A percentile compares a stretch with the other conserved stretches of the same genome.
These are phyloP conservation scores for Discostella pseudostelligera DNA, from an alignment of 108 stramenopile species.

Conservation along the genomic window DNA sequence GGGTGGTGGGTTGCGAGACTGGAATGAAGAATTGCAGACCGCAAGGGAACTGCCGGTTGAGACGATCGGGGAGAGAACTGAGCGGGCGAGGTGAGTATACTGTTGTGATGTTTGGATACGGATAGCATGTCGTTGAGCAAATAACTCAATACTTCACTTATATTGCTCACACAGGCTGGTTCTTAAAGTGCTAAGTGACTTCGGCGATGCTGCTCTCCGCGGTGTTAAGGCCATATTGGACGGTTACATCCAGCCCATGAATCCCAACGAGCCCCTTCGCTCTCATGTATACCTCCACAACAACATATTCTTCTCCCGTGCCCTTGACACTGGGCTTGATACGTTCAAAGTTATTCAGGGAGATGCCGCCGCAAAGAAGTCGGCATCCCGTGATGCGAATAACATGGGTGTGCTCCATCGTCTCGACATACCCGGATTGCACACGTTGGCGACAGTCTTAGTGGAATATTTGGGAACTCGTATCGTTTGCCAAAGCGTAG, in stretches of 20 bases:
- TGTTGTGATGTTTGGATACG: slow-evolving; percentile 10
- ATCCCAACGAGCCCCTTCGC: slow-evolving; percentile 84
- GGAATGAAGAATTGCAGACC: slow-evolving; percentile 95
- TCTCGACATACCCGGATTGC: slow-evolving; percentile 63
- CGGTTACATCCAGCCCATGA: slow-evolving; percentile 89
- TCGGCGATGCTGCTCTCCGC: slow-evolving; percentile 81
- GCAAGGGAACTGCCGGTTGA: slow-evolving; percentile 80
- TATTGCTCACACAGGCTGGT: slow-evolving; percentile 50
- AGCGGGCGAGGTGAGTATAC: slow-evolving; percentile 63
- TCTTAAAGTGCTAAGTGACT: slow-evolving; percentile 87
- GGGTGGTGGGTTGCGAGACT: slow-evolving; percentile 82
- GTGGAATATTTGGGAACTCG: slow-evolving; percentile 88
- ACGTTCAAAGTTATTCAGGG: slow-evolving; percentile 79
- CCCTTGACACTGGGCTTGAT: slow-evolving; percentile 80
- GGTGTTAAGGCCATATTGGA: slow-evolving; percentile 85
- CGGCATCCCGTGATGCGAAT: slow-evolving; percentile 65
- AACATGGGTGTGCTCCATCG: slow-evolving; percentile 68
- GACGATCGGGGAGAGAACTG: slow-evolving; percentile 68
- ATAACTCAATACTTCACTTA: not conserved
- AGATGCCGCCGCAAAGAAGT: slow-evolving; percentile 69
- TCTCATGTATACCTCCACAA: slow-evolving; percentile 95
- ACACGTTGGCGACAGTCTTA: slow-evolving; percentile 91
- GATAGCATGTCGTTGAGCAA: not conserved
- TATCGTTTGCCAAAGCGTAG: slow-evolving; percentile 86
- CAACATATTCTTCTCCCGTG: slow-evolving; percentile 94